A percentile compares a stretch with the other conserved stretches of the same genome.
Evolutionary conservation across 139 green algal genomes (phyloP).

Genomic region (Tetradesmus obliquus): DNA sequence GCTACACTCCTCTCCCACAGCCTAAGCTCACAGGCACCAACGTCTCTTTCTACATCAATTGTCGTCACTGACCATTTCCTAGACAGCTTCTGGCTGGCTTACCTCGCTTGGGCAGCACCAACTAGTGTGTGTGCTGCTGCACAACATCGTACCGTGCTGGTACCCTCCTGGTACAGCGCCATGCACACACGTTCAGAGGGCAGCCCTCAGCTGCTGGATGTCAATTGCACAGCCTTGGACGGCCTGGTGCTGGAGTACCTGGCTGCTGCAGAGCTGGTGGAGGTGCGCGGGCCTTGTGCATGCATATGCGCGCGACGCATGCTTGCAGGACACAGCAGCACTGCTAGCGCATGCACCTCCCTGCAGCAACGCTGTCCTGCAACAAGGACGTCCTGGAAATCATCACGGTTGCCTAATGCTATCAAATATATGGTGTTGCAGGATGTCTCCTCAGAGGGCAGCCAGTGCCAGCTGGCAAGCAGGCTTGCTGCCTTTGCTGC

Average conservation of each 20-base stretch:
- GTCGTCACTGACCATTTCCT: not conserved
- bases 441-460: not conserved
- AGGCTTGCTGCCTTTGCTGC: not conserved
- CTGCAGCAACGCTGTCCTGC: not conserved
- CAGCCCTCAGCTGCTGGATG: not conserved
- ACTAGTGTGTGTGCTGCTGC: too few relatives aligned
- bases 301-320: not conserved
- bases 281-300: not conserved
- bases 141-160: too few relatives aligned
- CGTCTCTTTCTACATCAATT: not conserved
- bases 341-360: not conserved
- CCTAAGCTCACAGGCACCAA: not conserved
- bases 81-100: not conserved
- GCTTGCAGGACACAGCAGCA: not conserved
- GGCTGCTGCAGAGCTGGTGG: not conserved
- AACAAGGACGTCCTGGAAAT: not conserved
- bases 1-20: not conserved
- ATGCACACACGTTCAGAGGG: conserved; percentile 34
- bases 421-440: not conserved
- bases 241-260: conserved; percentile 40
- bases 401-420: too few relatives aligned
- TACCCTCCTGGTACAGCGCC: not conserved
- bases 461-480: not conserved
- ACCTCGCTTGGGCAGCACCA: too few relatives aligned
- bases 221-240: conserved; percentile 29